phyloP scores from a whole-genome alignment of 768 basidiomycete species.

The Lactifluus subvellereus region DNA sequence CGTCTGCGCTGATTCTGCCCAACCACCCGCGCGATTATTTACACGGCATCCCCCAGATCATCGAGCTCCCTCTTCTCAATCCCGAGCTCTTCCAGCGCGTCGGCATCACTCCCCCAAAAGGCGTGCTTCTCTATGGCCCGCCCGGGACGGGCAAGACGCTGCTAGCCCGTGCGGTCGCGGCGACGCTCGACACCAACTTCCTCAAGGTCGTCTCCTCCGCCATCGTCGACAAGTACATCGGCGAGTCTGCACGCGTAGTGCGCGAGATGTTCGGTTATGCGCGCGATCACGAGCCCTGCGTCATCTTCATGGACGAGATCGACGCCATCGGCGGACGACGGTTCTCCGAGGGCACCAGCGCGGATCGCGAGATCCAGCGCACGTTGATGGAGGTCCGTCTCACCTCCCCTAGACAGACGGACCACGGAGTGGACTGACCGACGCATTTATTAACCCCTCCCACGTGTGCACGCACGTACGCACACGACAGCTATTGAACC shows the following conservation, averaged over 20 bases:
- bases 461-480: not conserved
- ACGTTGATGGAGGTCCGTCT: conserved; percentile 87
- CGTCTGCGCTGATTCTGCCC: conserved; percentile 25
- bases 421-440: not conserved
- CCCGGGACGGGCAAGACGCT: conserved; percentile 97
- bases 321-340: conserved; percentile 94
- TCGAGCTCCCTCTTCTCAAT: conserved; percentile 89
- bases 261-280: conserved; percentile 99
- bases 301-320: conserved; percentile 98
- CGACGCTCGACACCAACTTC: conserved; percentile 92
- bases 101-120: conserved; percentile 94
- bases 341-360: conserved; percentile 92
- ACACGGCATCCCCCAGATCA: conserved; percentile 51
- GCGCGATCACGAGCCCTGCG: conserved; percentile 94
- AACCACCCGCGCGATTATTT: not conserved
- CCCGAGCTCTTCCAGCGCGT: conserved; percentile 95
- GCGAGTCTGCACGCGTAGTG: conserved; percentile 92
- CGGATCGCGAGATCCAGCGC: conserved; percentile 97
- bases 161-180: conserved; percentile 92
- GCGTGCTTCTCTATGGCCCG: conserved; percentile 92
- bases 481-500: conserved; percentile 73
- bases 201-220: conserved; percentile 98
- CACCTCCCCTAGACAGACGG: not conserved
- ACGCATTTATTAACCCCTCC: not conserved
- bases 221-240: conserved; percentile 98